Evolutionary conservation across 2,329 filamentous ascomycete species (phyloP).

Genomic region (Epichloe gansuensis): DNA sequence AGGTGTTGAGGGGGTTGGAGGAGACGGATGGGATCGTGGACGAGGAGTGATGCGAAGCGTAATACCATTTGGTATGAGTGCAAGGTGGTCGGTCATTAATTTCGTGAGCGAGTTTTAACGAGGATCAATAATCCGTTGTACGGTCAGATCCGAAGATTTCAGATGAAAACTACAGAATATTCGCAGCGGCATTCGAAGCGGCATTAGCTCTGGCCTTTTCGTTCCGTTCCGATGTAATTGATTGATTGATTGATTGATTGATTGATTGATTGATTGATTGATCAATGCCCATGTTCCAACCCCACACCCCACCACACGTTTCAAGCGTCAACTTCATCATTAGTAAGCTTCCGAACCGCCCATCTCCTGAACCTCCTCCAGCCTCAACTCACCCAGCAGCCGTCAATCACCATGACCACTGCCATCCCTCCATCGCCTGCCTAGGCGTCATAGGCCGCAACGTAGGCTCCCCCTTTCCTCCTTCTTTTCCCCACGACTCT

Average conservation of each 20-base stretch:
- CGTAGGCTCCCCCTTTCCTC: conserved; percentile 36
- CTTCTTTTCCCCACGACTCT: not conserved
- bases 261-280: too few species aligned
- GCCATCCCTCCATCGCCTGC: conserved; percentile 71
- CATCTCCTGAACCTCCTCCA: not conserved
- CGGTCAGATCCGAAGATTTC: too few species aligned
- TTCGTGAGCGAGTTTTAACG: too few species aligned
- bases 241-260: too few species aligned
- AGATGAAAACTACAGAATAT: too few species aligned
- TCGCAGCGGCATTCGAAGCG: too few species aligned
- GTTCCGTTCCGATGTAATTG: too few species aligned
- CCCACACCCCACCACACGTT: not conserved
- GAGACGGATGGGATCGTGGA: conserved; percentile 45
- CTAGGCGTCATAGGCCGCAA: conserved; percentile 90
- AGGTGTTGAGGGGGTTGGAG: conserved; percentile 52
- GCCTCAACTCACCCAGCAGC: not conserved
- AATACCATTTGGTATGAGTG: not conserved
- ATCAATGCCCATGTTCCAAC: not conserved
- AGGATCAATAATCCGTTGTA: too few species aligned
- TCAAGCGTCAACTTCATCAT: not conserved
- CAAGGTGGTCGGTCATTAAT: not conserved
- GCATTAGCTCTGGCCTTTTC: too few species aligned
- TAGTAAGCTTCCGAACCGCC: conserved; percentile 2
- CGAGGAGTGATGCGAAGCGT: conserved; percentile 24
- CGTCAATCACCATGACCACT: conserved; percentile 39